Percentiles rank a stretch among this genome's conserved stretches.
These are phyloP conservation scores for Raddia distichophylla DNA, from an alignment of 176 grass and related monocot species.

Conservation along the genomic window DNA sequence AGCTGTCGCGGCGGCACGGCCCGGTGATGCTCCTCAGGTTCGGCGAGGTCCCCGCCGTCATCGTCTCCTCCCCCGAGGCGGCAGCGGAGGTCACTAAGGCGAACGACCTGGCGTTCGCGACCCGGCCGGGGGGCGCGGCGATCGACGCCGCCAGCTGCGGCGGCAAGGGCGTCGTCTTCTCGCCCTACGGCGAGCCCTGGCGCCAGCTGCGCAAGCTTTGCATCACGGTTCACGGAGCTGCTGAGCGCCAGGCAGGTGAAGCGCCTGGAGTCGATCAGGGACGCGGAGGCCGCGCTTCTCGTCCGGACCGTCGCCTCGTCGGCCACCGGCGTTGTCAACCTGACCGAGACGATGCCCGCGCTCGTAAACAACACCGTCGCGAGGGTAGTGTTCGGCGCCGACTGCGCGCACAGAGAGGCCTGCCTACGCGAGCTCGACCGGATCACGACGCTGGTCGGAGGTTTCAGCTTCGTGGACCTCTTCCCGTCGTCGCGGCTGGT, in stretches of 20 bases:
- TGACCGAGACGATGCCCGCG: background rate
- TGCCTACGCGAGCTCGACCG: background rate
- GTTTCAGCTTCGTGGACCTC: slow-evolving; percentile 10
- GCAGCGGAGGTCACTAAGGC: slow-evolving; percentile 27
- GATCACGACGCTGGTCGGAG: background rate
- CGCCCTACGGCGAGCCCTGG: background rate
- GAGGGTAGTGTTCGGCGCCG: slow-evolving; percentile 20
- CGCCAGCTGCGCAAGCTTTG: background rate
- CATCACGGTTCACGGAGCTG: slow-evolving; percentile 10
- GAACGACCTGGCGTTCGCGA: slow-evolving; percentile 17
- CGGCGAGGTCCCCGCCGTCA: slow-evolving; percentile 26
- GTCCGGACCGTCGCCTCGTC: background rate
- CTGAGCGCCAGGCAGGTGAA: slow-evolving; percentile 23
- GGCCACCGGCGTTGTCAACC: background rate
- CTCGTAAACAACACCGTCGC: slow-evolving; percentile 4
- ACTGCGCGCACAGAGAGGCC: background rate
- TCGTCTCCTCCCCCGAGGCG: slow-evolving; percentile 25
- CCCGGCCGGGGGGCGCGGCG: background rate
- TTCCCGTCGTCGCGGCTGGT: slow-evolving; percentile 37
- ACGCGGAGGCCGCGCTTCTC: background rate
- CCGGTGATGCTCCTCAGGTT: slow-evolving; percentile 20
- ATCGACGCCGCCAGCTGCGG: slow-evolving; percentile 5
- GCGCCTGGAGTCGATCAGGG: slow-evolving; percentile 16
- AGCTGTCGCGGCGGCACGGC: slow-evolving; percentile 14
- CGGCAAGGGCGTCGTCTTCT: slow-evolving; percentile 6